Conservation (phyloP, 306 rosid genomes). For the Vigna mungo region DNA sequence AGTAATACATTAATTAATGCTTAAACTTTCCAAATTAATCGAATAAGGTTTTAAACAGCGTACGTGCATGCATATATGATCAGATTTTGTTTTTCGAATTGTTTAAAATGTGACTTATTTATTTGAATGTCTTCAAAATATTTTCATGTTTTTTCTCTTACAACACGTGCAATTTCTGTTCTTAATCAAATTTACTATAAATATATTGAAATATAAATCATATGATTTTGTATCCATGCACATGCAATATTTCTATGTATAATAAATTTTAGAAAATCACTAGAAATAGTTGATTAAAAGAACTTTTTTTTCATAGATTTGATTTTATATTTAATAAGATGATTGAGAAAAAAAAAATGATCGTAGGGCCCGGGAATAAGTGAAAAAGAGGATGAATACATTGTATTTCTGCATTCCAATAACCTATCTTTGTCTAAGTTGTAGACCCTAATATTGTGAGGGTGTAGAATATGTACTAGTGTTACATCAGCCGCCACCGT, state of each 20-base stretch:
- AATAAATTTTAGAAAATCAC: too few relatives aligned
- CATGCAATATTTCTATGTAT: not conserved
- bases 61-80: too few relatives aligned
- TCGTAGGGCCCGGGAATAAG: not conserved
- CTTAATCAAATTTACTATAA: too few relatives aligned
- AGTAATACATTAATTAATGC: not conserved
- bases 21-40: not conserved
- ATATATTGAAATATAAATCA: not conserved
- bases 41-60: not conserved
- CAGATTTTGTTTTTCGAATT: not conserved
- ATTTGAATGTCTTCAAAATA: not conserved
- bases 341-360: not conserved
- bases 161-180: too few relatives aligned
- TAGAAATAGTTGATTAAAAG: too few relatives aligned
- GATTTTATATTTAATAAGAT: not conserved
- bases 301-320: too few relatives aligned
- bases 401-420: slow-evolving; percentile 37
- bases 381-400: slow-evolving; percentile 41
- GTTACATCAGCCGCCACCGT: slow-evolving; percentile 54
- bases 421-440: slow-evolving; percentile 41
- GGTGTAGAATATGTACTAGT: slow-evolving; percentile 20
- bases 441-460: slow-evolving; percentile 20
- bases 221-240: not conserved
- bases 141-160: not conserved
- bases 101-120: not conserved